Evolutionary conservation across 805 yeast species (phyloP).

Genomic region (Tetrapisispora nanseiensis): DNA sequence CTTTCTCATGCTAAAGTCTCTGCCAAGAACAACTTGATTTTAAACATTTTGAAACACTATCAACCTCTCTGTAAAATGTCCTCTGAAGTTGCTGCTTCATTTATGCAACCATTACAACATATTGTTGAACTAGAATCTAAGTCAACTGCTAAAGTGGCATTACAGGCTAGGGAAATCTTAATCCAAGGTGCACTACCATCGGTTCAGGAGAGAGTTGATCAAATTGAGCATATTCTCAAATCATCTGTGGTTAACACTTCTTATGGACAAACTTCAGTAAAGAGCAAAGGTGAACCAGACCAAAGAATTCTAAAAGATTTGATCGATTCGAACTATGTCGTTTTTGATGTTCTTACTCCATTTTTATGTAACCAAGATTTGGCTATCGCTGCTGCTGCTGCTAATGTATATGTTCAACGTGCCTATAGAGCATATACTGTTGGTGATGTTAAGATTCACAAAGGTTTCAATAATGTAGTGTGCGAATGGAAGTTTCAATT

Average conservation of each 20-base stretch:
- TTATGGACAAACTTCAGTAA: constrained; percentile 74
- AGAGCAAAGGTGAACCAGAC: constrained; percentile 67
- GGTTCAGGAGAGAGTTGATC: constrained; percentile 90
- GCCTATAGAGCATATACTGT: constrained; percentile 94
- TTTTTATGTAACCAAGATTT: constrained; percentile 77
- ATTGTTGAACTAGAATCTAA: constrained; percentile 86
- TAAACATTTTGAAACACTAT: constrained; percentile 76
- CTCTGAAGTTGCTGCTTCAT: constrained; percentile 54
- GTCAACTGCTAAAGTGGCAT: constrained; percentile 83
- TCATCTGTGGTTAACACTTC: constrained; percentile 82
- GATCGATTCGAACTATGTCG: constrained; percentile 91
- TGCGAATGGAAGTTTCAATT: constrained; percentile 84
- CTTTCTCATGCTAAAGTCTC: constrained; percentile 90
- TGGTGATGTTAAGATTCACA: constrained; percentile 59
- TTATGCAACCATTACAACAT: constrained; percentile 63
- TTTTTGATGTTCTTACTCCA: constrained; percentile 90
- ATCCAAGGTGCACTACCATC: constrained; percentile 97
- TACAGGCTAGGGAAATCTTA: constrained; percentile 91
- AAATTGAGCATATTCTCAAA: constrained; percentile 89
- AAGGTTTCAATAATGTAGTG: constrained; percentile 48
- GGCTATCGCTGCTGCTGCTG: constrained; percentile 89
- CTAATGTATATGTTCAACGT: constrained; percentile 92
- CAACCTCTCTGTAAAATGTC: constrained; percentile 69
- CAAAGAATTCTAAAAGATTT: constrained; percentile 72
- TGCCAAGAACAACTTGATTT: constrained; percentile 80